These are phyloP conservation scores for Wallacemonas rigidus DNA, from an alignment of 208 protist genomes.

Conservation along the genomic window DNA sequence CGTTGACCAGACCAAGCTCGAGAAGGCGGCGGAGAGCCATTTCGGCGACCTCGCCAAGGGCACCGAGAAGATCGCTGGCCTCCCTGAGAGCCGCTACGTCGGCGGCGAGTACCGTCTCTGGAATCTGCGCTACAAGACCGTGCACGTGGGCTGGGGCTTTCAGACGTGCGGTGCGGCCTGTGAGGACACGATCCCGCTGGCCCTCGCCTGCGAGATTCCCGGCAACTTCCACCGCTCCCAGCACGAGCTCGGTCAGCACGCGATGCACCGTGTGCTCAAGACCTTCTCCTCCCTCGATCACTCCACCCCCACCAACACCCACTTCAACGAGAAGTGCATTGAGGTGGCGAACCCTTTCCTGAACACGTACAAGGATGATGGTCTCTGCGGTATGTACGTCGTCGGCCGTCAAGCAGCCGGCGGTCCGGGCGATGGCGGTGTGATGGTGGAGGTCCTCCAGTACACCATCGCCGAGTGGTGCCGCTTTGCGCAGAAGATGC, in stretches of 20 bases:
- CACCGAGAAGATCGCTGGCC: slow-evolving; percentile 16
- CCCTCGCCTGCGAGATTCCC: slow-evolving; percentile 86
- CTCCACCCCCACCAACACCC: slow-evolving; percentile 86
- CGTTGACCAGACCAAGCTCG: slow-evolving; percentile 94
- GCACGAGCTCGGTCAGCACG: slow-evolving; percentile 87
- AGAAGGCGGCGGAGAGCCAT: slow-evolving; percentile 88
- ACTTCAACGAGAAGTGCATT: slow-evolving; percentile 89
- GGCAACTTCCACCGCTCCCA: slow-evolving; percentile 88
- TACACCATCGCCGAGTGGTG: slow-evolving; percentile 90
- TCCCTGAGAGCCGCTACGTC: slow-evolving; percentile 73
- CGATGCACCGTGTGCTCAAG: slow-evolving; percentile 88
- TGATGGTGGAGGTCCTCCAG: slow-evolving; percentile 87
- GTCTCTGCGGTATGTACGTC: slow-evolving; percentile 88
- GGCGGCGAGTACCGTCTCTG: slow-evolving; percentile 88
- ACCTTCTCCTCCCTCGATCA: slow-evolving; percentile 89
- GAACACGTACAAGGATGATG: slow-evolving; percentile 87
- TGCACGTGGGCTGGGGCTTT: slow-evolving; percentile 88
- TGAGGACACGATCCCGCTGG: slow-evolving; percentile 84
- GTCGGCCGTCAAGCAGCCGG: slow-evolving; percentile 63
- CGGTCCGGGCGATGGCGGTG: slow-evolving; percentile 61
- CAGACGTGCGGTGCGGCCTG: slow-evolving; percentile 86
- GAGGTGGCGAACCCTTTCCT: slow-evolving; percentile 88
- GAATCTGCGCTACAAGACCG: slow-evolving; percentile 89
- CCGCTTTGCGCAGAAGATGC: slow-evolving; percentile 82
- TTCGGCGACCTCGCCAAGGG: slow-evolving; percentile 82